phyloP scores from a whole-genome alignment of 306 rosid genomes.

The Trifolium subterraneum region DNA sequence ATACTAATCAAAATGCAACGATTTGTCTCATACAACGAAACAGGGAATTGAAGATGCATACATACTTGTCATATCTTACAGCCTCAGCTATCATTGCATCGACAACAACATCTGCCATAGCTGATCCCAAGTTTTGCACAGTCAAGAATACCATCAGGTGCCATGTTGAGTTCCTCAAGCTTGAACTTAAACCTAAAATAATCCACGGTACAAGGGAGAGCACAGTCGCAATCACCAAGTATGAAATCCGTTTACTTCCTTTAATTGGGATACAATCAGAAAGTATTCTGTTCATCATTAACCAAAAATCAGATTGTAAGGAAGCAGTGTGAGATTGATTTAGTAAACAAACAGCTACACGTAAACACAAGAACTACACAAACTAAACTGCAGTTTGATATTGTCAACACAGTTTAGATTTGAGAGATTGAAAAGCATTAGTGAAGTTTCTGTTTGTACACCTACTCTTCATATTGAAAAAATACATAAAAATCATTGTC shows the following conservation, averaged over 20 bases:
- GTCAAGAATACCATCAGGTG: slow-evolving; percentile 70
- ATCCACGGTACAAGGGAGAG: slow-evolving; percentile 86
- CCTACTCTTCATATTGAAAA: slow-evolving; percentile 9
- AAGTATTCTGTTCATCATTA: slow-evolving; percentile 62
- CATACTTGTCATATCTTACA: slow-evolving; percentile 73
- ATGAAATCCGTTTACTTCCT: slow-evolving; percentile 85
- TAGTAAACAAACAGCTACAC: slow-evolving; percentile 18
- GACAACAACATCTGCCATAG: slow-evolving; percentile 92
- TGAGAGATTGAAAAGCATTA: slow-evolving; percentile 9
- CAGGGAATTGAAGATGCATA: slow-evolving; percentile 37
- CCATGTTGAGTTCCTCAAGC: slow-evolving; percentile 68
- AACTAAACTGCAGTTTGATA: slow-evolving; percentile 38
- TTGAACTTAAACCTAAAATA: slow-evolving; percentile 61
- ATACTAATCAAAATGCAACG: slow-evolving; percentile 23
- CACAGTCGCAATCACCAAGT: slow-evolving; percentile 75
- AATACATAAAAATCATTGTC: neutral
- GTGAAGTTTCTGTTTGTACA: neutral
- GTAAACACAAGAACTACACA: neutral
- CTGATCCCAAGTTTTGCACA: slow-evolving; percentile 82
- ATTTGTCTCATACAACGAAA: slow-evolving; percentile 18
- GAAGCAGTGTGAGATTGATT: slow-evolving; percentile 27
- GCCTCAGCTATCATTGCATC: slow-evolving; percentile 98
- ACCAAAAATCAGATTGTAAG: slow-evolving; percentile 44
- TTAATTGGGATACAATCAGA: slow-evolving; percentile 85
- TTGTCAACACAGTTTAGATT: slow-evolving; percentile 1